Conservation (phyloP, 495 filamentous ascomycete genomes). For the Rhizodiscina lignyota region DNA sequence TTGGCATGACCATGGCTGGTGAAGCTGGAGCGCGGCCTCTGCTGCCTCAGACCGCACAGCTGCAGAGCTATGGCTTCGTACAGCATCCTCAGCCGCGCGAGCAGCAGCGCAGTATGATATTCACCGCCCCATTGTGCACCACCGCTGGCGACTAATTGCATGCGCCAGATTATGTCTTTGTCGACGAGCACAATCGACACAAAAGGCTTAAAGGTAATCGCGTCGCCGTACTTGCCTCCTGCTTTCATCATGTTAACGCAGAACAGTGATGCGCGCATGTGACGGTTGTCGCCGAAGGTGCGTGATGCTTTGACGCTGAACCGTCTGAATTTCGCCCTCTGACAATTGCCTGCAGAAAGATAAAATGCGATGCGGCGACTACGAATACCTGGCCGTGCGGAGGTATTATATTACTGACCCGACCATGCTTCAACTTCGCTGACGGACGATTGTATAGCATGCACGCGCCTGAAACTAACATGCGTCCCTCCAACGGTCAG, state of each 20-base stretch:
- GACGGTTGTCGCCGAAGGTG: slow-evolving; percentile 86
- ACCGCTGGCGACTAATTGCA: too few species aligned
- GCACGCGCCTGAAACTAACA: slow-evolving; percentile 77
- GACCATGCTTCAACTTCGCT: too few species aligned
- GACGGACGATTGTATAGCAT: too few species aligned
- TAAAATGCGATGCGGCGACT: slow-evolving; percentile 95
- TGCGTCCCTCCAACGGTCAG: slow-evolving; percentile 82
- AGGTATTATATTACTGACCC: too few species aligned
- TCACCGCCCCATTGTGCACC: too few species aligned
- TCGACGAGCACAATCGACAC: slow-evolving; percentile 97
- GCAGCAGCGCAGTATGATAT: slow-evolving; percentile 46
- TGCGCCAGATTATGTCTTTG: slow-evolving; percentile 88
- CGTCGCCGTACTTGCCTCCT: slow-evolving; percentile 4
- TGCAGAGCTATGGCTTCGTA: slow-evolving; percentile 36
- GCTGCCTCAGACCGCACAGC: slow-evolving; percentile 37
- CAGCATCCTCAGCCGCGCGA: slow-evolving; percentile 43
- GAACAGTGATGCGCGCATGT: slow-evolving; percentile 89
- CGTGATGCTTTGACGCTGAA: too few species aligned
- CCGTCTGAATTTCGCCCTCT: too few species aligned
- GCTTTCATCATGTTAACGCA: slow-evolving; percentile 6
- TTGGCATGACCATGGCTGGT: slow-evolving; percentile 29
- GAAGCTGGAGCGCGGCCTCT: slow-evolving; percentile 35
- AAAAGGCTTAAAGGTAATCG: slow-evolving; percentile 80
- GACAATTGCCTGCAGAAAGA: too few species aligned
- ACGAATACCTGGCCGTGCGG: slow-evolving; percentile 98